A percentile compares a stretch with the other conserved stretches of the same genome.
phyloP scores from a whole-genome alignment of 164 flowering plant species.

The Cinnamomum chago region DNA sequence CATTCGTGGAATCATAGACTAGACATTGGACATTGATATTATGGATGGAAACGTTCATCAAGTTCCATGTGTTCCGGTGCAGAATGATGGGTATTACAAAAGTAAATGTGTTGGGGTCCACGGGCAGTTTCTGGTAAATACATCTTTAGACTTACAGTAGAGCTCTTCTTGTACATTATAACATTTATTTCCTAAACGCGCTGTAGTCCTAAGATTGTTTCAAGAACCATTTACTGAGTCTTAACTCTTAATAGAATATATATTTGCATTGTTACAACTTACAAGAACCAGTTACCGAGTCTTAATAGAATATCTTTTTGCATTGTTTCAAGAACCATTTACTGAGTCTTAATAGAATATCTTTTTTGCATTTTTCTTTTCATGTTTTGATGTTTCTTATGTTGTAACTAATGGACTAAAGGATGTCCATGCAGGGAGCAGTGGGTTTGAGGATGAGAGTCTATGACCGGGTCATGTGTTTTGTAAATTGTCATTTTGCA shows the following conservation, averaged over 20 bases:
- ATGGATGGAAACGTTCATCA: too few species aligned
- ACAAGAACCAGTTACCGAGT: too few species aligned
- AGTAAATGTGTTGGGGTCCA: neutral
- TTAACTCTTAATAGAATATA: too few species aligned
- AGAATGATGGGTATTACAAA: neutral
- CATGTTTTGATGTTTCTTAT: neutral
- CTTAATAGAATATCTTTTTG: too few species aligned
- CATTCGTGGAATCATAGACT: neutral
- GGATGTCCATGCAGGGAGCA: slow-evolving; percentile 64
- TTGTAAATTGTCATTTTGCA: slow-evolving; percentile 96
- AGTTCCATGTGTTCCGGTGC: too few species aligned
- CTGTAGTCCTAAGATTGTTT: neutral
- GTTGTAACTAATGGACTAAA: neutral
- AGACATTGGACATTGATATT: too few species aligned
- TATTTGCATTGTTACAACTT: too few species aligned
- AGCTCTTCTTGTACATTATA: neutral
- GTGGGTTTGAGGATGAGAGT: slow-evolving; percentile 95
- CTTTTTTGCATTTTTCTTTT: too few species aligned
- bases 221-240: neutral
- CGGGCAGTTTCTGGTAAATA: too few species aligned
- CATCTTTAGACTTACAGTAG: neutral
- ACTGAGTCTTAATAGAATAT: neutral
- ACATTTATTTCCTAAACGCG: neutral
- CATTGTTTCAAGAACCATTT: neutral
- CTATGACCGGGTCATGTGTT: slow-evolving; percentile 79